Evolutionary conservation across 192 early-diverging fungal genomes (phyloP).

Genomic region (Neocallimastix lanati): DNA sequence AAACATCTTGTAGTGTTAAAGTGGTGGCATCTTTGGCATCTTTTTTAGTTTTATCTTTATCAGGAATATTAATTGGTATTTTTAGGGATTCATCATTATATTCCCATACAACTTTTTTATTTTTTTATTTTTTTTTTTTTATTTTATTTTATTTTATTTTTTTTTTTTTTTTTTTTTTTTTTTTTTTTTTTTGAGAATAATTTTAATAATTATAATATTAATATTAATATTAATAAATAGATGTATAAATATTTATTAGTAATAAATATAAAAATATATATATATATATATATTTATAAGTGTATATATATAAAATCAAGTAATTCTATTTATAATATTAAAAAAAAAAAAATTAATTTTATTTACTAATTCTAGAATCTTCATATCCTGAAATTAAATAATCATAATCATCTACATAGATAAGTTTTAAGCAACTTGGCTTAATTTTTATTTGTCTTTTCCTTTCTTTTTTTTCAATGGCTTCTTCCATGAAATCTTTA

Average conservation of each 20-base stretch:
- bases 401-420: constrained; percentile 38
- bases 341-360: background rate
- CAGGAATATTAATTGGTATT: constrained; percentile 9
- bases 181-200: too few relatives aligned
- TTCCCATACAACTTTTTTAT: constrained; percentile 23
- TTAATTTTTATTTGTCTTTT: constrained; percentile 11
- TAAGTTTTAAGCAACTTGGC: background rate
- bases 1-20: background rate
- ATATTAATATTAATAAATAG: too few relatives aligned
- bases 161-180: too few relatives aligned
- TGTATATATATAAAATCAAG: too few relatives aligned
- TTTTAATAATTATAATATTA: too few relatives aligned
- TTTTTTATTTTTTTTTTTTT: background rate
- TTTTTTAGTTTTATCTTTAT: constrained; percentile 5
- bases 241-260: too few relatives aligned
- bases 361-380: constrained; percentile 24
- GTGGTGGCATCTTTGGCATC: constrained; percentile 10
- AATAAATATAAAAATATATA: too few relatives aligned
- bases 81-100: constrained; percentile 33
- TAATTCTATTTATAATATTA: too few relatives aligned
- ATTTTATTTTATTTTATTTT: too few relatives aligned
- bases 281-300: too few relatives aligned
- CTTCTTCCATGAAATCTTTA: background rate
- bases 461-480: background rate
- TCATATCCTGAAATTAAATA: constrained; percentile 29